Base-by-base conservation (phyloP, 148 eudicot genomes). In the Camellia sinensis region DNA sequence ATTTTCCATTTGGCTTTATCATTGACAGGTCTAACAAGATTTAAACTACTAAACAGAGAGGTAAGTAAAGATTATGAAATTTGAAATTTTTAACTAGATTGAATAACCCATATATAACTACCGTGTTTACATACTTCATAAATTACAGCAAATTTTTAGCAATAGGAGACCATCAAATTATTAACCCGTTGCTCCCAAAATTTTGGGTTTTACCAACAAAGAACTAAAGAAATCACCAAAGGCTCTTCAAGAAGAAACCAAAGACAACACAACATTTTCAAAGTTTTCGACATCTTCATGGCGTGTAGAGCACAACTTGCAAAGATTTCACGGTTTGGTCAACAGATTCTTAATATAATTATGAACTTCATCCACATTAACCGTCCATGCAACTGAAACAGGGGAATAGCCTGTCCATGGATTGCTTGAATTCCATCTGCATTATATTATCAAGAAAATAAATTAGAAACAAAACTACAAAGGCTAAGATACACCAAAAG, bases 381-480 rank as follows among this genome's bases (percentile, higher is more conserved):
- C 95, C 3, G 95, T 91, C 97, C 97, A 95, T 9, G 97, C 99
- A 66, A 95, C 92, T 7, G 97, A 93, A 63, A 93, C 81, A 4
- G 98, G 97, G 45, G 94, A 85, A 81, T 86, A 87, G 67, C 86
- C 97, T 56, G 92, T 77, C 99, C 99, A 95, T 3, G 99, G 99
- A 71, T 93, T 93, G 80, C 83, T 82, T 3, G 99, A 44, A 81
- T 92, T 92, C 97, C 99, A 95, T 48, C 99, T 95, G 89, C 2
- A 86, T 43, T 19, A 50, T 53, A 73, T 46, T 11, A 43, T 75
- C 5, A 54, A 53, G 10, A 66, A 48, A 48, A 48, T 5, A 56
- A 46, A 50, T 77, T 60, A 82, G 21, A 44, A 40, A 7, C 40
- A n/a, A 46, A 8, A 54, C n/a, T 9, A 41, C 1, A 43, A 46